Conservation (phyloP, 139 green algal genomes). For the Prasinococcaceae sp. region DNA sequence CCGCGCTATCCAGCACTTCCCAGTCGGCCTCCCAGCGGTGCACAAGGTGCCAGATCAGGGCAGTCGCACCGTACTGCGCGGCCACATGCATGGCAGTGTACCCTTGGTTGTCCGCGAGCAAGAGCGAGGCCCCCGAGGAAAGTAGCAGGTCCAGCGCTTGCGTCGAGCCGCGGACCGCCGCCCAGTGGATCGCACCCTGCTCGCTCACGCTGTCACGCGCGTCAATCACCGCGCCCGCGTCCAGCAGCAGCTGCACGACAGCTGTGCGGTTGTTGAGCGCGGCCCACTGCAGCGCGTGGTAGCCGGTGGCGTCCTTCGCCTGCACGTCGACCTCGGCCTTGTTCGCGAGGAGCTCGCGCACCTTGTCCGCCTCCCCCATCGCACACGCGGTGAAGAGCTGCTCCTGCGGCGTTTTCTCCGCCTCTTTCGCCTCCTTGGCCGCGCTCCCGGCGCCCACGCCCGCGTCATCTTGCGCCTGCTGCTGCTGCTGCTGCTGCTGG, state of each 20-base stretch:
- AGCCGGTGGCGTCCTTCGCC: conserved; percentile 13
- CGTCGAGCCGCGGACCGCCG: conserved; percentile 56
- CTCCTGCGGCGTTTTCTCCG: no score
- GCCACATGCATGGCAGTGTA: conserved; percentile 72
- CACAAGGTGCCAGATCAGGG: conserved; percentile 73
- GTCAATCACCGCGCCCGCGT: conserved; percentile 35
- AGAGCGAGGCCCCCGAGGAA: conserved; percentile 32
- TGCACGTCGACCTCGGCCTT: no score
- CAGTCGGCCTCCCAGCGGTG: conserved; percentile 69
- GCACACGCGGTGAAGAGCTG: no score
- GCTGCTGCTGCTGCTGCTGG: no score
- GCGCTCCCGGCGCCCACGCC: no score
- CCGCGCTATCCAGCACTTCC: conserved; percentile 54
- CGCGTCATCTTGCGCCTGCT: no score
- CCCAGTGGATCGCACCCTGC: conserved; percentile 77
- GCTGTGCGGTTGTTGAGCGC: conserved; percentile 79
- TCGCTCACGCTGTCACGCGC: conserved; percentile 47
- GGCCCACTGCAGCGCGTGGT: conserved; percentile 68
- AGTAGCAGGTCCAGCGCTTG: conserved; percentile 59
- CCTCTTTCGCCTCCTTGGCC: no score
- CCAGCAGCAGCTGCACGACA: conserved; percentile 50
- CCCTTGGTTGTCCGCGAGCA: conserved; percentile 24
- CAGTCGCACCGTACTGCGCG: conserved; percentile 89
- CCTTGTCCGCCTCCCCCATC: no score
- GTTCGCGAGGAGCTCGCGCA: no score